A percentile compares a stretch with the other conserved stretches of the same genome.
phyloP scores from a whole-genome alignment of 2,329 filamentous ascomycete genomes.

The Annulohypoxylon truncatum region DNA sequence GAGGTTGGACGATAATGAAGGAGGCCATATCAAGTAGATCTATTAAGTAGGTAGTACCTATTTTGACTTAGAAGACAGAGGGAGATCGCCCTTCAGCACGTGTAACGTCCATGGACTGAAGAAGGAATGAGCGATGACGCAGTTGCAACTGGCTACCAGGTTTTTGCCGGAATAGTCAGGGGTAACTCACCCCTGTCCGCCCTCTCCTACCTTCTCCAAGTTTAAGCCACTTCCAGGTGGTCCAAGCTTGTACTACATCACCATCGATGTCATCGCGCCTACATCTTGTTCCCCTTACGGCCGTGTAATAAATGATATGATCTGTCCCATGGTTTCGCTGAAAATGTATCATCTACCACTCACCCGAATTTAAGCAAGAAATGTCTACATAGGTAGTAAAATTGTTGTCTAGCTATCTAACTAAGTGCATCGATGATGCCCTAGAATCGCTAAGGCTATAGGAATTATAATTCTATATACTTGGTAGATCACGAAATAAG shows the following conservation, averaged over 20 bases:
- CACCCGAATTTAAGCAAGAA: too few species aligned
- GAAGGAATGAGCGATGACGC: slow-evolving; percentile 44
- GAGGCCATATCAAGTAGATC: slow-evolving; percentile 18
- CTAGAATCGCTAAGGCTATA: not conserved
- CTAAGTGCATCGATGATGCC: not conserved
- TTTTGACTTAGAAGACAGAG: not conserved
- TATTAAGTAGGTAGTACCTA: not conserved
- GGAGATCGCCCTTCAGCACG: not conserved
- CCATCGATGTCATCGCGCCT: not conserved
- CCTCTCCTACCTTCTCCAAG: slow-evolving; percentile 17
- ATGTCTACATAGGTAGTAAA: too few species aligned
- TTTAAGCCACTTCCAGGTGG: not conserved
- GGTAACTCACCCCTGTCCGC: slow-evolving; percentile 15
- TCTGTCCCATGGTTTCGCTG: too few species aligned
- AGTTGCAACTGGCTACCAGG: slow-evolving; percentile 33
- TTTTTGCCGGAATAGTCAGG: slow-evolving; percentile 18
- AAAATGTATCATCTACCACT: too few species aligned
- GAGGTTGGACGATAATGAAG: slow-evolving; percentile 20
- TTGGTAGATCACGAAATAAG: not conserved
- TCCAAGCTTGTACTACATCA: not conserved
- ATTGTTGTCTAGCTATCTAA: too few species aligned
- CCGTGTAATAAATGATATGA: too few species aligned
- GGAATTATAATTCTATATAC: not conserved
- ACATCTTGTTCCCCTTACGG: not conserved
- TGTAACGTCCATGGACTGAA: slow-evolving; percentile 18